Base-by-base conservation (phyloP, 2,329 filamentous ascomycete species). In the Colletotrichum scovillei region DNA sequence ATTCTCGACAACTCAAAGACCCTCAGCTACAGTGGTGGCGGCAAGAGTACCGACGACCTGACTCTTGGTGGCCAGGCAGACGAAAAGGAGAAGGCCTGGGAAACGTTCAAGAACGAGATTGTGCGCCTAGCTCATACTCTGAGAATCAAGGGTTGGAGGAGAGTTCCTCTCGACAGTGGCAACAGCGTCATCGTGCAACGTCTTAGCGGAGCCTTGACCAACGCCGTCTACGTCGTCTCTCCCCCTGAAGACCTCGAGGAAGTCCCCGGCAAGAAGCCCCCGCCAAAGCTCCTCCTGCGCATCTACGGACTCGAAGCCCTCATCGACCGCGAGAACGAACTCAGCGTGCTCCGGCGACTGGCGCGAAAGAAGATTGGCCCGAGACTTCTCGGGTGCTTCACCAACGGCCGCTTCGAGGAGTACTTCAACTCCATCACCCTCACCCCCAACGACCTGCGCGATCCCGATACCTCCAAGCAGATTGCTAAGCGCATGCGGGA, bases 401-500 rank as follows among this genome's bases (percentile, higher is more conserved):
- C 89, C 67, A 99, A 99, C 79, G 97, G 97, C 11, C 93, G 97
- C 5, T 99, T 99, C 76, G 97, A 99, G 83, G 93, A 99, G 81
- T 98, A 92, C 80, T 94, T 98, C 80, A 91, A 98, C 79, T 95
- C 97, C 0, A 90, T 91, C 49, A 92, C 97, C 0, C 88, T 99
- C 55, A 96, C 92, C 0, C 88, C 93, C 0, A 86, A 89, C 30
- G 94, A 97, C 76, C 84, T 99, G 58, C 92, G 94, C 49, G 90
- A 94, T 38, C 90, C 94, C 0, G 94, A 95, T 63, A 98, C 94
- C 0, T 97, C 94, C 42, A 93, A 90, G 79, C 94, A 98, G 80
- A 99, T 99, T 79, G 96, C 97, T 14, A 98, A 98, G 86, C 94
- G 97, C 63, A 98, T 99, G 95, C 90, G 95, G 75, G 97, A 99